phyloP scores from a whole-genome alignment of 2,329 filamentous ascomycete species.

The Cordyceps fumosorosea region DNA sequence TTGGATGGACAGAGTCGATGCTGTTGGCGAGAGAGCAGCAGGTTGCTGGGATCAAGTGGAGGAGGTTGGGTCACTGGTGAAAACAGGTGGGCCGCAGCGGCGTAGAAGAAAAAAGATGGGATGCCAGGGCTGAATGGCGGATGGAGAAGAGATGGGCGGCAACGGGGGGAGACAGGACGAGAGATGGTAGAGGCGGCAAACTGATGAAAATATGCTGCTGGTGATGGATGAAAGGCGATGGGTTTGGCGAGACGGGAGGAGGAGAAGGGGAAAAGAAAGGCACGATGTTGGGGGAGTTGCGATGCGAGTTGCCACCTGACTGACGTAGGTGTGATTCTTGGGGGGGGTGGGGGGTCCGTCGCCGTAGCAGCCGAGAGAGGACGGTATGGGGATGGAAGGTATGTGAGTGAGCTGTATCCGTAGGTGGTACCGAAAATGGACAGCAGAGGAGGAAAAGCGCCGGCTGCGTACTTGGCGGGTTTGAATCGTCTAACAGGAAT shows the following conservation, averaged over 20 bases:
- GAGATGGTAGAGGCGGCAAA: neutral
- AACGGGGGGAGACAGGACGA: neutral
- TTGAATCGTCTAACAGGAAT: neutral
- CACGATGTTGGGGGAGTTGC: conserved; percentile 3
- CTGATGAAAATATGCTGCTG: conserved; percentile 12
- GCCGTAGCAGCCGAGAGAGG: conserved; percentile 2
- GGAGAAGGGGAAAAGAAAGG: neutral
- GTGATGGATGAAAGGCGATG: conserved; percentile 3
- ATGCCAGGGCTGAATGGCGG: neutral
- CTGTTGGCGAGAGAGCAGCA: neutral
- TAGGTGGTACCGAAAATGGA: neutral
- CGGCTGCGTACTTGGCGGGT: neutral
- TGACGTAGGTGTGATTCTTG: conserved; percentile 2
- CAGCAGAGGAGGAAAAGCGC: neutral
- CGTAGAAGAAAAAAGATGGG: conserved; percentile 5
- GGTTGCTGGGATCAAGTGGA: conserved; percentile 10
- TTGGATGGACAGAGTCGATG: conserved; percentile 1
- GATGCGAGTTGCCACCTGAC: conserved; percentile 14
- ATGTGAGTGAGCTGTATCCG: neutral
- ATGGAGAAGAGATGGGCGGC: neutral
- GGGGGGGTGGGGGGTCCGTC: neutral
- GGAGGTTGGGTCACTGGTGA: conserved; percentile 9
- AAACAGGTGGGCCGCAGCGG: conserved; percentile 6
- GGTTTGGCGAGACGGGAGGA: neutral
- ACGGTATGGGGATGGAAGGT: neutral